A percentile compares a stretch with the other conserved stretches of the same genome.
Evolutionary conservation across 148 eudicot genomes (phyloP).

Genomic region (Camellia sinensis): DNA sequence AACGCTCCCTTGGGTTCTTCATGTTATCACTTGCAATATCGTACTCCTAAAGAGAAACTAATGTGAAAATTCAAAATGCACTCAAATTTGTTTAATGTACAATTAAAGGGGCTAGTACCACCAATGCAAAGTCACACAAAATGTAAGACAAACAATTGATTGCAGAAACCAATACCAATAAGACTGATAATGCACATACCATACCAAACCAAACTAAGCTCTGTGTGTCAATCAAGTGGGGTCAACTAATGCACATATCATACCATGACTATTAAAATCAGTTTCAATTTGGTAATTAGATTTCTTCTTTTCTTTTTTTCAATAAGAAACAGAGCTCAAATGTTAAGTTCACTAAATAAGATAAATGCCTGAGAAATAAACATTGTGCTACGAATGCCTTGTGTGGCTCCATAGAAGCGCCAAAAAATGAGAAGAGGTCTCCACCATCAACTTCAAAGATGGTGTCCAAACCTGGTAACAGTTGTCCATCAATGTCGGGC

Average conservation of each 20-base stretch:
- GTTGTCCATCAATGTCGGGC: neutral
- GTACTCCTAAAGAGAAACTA: conserved; percentile 46
- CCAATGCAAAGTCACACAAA: neutral
- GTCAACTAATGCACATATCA: neutral
- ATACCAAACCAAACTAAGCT: too few relatives aligned
- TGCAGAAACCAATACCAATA: neutral
- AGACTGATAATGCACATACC: neutral
- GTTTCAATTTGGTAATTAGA: neutral
- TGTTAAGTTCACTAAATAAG: neutral
- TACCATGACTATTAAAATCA: neutral
- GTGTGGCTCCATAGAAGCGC: neutral
- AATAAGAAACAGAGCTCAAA: neutral
- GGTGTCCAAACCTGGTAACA: neutral
- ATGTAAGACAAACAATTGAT: neutral
- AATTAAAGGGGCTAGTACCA: neutral
- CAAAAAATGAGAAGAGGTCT: neutral
- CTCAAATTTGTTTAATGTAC: neutral
- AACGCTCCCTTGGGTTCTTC: conserved; percentile 71
- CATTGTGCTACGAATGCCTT: neutral
- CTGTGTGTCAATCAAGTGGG: too few relatives aligned
- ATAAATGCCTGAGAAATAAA: neutral
- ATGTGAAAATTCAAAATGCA: neutral
- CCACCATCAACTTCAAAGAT: neutral
- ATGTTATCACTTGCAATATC: conserved; percentile 65
- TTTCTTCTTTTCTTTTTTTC: too few relatives aligned